These are phyloP conservation scores for Luvunga scandens DNA, from an alignment of 345 rosid species.

Conservation along the genomic window DNA sequence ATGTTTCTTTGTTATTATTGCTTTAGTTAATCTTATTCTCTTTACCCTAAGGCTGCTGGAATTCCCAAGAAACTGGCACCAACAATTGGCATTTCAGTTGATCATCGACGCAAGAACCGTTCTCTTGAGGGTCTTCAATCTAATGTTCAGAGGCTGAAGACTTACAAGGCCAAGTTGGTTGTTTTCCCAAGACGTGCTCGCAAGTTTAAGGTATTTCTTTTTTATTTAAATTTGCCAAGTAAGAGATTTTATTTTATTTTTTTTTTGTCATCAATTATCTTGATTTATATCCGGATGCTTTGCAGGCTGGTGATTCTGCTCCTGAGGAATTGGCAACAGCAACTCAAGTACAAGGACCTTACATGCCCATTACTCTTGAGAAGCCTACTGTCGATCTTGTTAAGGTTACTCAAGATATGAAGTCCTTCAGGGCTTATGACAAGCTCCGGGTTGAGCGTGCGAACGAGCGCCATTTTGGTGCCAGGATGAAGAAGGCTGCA, in stretches of 20 bases:
- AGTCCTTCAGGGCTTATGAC: conserved; percentile 71
- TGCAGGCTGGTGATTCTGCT: conserved; percentile 85
- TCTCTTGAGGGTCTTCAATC: conserved; percentile 80
- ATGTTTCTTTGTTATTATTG: neutral
- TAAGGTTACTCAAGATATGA: conserved; percentile 69
- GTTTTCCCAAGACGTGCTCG: conserved; percentile 74
- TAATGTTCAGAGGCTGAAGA: conserved; percentile 85
- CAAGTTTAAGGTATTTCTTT: conserved; percentile 53
- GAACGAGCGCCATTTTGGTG: conserved; percentile 61
- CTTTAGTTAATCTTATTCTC: neutral
- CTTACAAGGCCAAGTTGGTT: conserved; percentile 81
- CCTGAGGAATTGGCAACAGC: conserved; percentile 74
- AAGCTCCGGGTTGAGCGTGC: conserved; percentile 66
- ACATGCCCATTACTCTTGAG: conserved; percentile 63
- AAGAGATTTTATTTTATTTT: neutral
- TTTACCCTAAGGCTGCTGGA: conserved; percentile 58
- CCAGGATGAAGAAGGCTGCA: conserved; percentile 72
- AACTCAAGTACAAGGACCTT: conserved; percentile 68
- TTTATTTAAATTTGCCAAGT: neutral
- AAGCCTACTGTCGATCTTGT: conserved; percentile 68
- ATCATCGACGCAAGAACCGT: conserved; percentile 75
- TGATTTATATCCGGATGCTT: neutral
- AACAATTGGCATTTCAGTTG: conserved; percentile 74
- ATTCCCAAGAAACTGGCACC: conserved; percentile 84
- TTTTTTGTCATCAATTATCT: neutral